Percentiles rank a stretch among this genome's conserved stretches.
Evolutionary conservation across 164 flowering plant species (phyloP).

Genomic region (Nymphaea colorata): DNA sequence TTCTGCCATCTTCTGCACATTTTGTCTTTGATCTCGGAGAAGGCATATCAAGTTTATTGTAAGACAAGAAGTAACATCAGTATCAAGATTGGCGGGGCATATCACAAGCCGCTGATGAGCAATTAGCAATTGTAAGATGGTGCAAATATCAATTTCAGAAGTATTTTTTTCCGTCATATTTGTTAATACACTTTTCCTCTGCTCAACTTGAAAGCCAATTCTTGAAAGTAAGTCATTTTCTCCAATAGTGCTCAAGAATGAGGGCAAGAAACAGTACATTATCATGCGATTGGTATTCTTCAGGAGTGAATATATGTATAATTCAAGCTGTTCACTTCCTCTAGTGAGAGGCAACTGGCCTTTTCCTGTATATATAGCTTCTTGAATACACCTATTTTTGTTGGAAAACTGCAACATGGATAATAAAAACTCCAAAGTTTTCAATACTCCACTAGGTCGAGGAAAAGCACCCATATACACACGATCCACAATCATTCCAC

Average conservation of each 20-base stretch:
- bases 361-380: conserved; percentile 61
- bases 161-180: conserved; percentile 39
- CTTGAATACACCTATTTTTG: conserved; percentile 94
- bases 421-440: conserved; percentile 78
- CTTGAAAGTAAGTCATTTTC: conserved; percentile 70
- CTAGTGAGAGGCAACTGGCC: conserved; percentile 75
- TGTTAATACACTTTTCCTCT: conserved; percentile 27
- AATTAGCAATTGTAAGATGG: conserved; percentile 74
- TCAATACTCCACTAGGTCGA: conserved; percentile 60
- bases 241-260: conserved; percentile 63
- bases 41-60: conserved; percentile 82
- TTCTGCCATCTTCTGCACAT: conserved; percentile 55
- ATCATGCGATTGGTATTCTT: conserved; percentile 91
- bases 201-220: conserved; percentile 59
- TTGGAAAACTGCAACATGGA: conserved; percentile 94
- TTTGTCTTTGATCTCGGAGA: conserved; percentile 53
- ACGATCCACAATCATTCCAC: conserved; percentile 95
- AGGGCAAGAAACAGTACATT: conserved; percentile 87
- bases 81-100: conserved; percentile 86
- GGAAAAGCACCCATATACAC: conserved; percentile 97
- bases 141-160: conserved; percentile 50
- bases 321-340: conserved; percentile 83
- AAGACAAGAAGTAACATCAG: conserved; percentile 85
- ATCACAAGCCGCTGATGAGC: conserved; percentile 80
- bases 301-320: conserved; percentile 71